Percentiles rank a stretch among this genome's conserved stretches.
Conservation (phyloP, 1,284 basidiomycete genomes). For the Marasmius tenuissimus region DNA sequence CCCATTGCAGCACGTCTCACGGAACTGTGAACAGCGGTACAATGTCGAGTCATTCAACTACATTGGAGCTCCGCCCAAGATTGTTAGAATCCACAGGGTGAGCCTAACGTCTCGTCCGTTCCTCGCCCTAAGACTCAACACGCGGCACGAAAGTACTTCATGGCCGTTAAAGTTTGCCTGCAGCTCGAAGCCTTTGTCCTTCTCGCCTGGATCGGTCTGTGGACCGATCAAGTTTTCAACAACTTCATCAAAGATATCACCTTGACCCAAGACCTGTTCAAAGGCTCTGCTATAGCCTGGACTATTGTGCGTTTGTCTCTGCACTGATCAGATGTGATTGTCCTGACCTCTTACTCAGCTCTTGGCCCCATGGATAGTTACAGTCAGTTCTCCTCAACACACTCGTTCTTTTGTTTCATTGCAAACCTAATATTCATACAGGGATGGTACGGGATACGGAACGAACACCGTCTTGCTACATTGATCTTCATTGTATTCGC, state of each 20-base stretch:
- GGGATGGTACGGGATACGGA: constrained; percentile 56
- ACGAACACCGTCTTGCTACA: constrained; percentile 44
- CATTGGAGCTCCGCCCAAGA: constrained; percentile 49
- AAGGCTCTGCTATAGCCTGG: constrained; percentile 44
- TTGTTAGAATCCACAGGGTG: constrained; percentile 53
- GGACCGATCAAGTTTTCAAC: constrained; percentile 53
- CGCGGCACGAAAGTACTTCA: constrained; percentile 40
- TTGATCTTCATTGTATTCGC: constrained; percentile 40
- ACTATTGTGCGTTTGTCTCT: constrained; percentile 34
- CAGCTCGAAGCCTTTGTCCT: constrained; percentile 58
- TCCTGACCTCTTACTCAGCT: constrained; percentile 28
- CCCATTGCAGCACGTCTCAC: constrained; percentile 1
- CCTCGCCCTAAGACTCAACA: neutral
- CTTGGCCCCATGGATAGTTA: constrained; percentile 52
- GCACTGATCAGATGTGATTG: neutral
- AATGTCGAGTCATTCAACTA: constrained; percentile 49
- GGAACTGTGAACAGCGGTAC: constrained; percentile 35
- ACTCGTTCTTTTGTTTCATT: neutral
- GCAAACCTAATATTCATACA: constrained; percentile 16
- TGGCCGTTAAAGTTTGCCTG: constrained; percentile 54
- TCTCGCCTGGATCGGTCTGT: constrained; percentile 49
- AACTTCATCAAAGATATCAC: constrained; percentile 45
- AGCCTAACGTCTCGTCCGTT: constrained; percentile 3
- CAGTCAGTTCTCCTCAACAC: constrained; percentile 25
- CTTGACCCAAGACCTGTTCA: constrained; percentile 39